These are phyloP conservation scores for Drosera spatulata DNA, from an alignment of 179 eudicot genomes.

Conservation along the genomic window DNA sequence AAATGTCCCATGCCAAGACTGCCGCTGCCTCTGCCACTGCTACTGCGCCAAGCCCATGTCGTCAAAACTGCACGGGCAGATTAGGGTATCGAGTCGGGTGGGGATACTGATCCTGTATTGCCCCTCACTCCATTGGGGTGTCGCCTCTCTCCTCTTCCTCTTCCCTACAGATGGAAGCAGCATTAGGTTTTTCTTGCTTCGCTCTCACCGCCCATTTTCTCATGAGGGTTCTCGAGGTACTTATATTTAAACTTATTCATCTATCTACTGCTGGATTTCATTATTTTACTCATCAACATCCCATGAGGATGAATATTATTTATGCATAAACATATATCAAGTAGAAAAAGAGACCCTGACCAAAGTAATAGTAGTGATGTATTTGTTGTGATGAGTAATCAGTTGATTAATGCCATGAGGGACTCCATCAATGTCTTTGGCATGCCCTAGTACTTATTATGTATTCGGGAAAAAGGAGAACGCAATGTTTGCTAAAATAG, in stretches of 20 bases:
- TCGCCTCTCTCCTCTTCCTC: slow-evolving; percentile 16
- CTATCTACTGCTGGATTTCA: too few relatives aligned
- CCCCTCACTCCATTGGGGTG: slow-evolving; percentile 36
- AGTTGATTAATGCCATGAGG: too few relatives aligned
- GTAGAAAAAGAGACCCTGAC: too few relatives aligned
- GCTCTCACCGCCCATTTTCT: slow-evolving; percentile 50
- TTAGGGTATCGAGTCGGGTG: slow-evolving; percentile 13
- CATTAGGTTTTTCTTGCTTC: slow-evolving; percentile 26
- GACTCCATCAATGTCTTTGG: too few relatives aligned
- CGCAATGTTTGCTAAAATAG: too few relatives aligned
- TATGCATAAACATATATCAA: too few relatives aligned
- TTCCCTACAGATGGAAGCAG: slow-evolving; percentile 13
- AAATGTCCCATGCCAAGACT: slow-evolving; percentile 11
- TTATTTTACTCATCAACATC: too few relatives aligned
- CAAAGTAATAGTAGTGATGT: too few relatives aligned
- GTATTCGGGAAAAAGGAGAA: too few relatives aligned
- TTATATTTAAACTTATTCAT: not conserved
- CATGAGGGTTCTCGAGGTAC: slow-evolving; percentile 57
- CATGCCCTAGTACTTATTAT: too few relatives aligned
- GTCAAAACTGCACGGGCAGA: not conserved
- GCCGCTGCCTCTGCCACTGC: not conserved
- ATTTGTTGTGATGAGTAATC: too few relatives aligned
- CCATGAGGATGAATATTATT: too few relatives aligned
- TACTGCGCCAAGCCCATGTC: not conserved
- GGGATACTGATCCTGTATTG: slow-evolving; percentile 39